Base-by-base conservation (phyloP, 768 basidiomycete species). In the Trichaptum fuscoviolaceum region DNA sequence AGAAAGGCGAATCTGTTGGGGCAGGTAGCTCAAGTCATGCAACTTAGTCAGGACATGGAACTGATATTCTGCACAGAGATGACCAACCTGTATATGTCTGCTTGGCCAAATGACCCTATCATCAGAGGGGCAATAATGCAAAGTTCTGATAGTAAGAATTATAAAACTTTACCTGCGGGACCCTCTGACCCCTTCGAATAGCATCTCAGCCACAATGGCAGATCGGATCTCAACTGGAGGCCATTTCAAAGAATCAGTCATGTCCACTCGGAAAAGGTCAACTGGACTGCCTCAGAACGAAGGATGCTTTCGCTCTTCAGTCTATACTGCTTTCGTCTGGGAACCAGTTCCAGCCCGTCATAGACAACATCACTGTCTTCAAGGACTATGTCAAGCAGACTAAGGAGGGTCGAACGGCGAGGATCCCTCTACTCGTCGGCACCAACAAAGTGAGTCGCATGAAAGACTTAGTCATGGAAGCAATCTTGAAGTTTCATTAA, bases 261-360 rank as follows among this genome's bases (percentile, higher is more conserved):
- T 73, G 72, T 62, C 68, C 72, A 6, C 67, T 69, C 10, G 70
- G 69, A 20, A 34, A 57, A 23, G 72, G 72, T 2, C 62, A 68
- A 59, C 62, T 73, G 7, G 71, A 70, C 42, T 73, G 72, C 63
- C 61, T 73, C 63, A 70, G 72, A 26, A 68, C 60, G 34, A 69
- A 69, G 34, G 69, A 69, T 26, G 71, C 57, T 9, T 64, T 70
- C 6, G 68, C 67, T 20, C 64, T 72, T 58, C 71, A 73, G 64
- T 52, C 64, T 23, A 65, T 70, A 7, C 64, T 70, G 58, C 52
- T 73, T 27, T 69, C 68, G 5, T 68, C 67, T n/a, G 71, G 71
- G n/a, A 65, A 63, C 18, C 73, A 73, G 66, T 73, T 73, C 66
- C 73, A 73, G 68, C 71, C 73, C 20, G 70, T 72, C 15, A 73